Percentiles rank a stretch among this genome's conserved stretches.
These are phyloP conservation scores for Coemansia sp. DNA, from an alignment of 371 early-diverging fungal genomes.

Conservation along the genomic window DNA sequence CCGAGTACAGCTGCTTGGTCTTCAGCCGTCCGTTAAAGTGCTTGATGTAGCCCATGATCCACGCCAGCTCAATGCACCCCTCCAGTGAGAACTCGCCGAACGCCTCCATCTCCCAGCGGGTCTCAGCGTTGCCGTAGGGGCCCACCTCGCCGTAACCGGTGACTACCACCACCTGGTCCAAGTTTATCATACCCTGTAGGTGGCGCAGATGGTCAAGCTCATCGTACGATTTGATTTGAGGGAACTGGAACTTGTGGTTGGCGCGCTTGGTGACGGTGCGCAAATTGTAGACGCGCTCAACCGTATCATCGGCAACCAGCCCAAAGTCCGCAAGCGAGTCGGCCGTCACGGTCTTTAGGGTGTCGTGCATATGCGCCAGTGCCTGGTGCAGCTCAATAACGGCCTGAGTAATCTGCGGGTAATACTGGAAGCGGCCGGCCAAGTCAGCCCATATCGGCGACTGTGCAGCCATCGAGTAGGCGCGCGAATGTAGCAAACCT, in stretches of 20 bases:
- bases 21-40: slow-evolving; percentile 86
- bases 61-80: slow-evolving; percentile 96
- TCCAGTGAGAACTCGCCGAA: slow-evolving; percentile 92
- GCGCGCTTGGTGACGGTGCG: slow-evolving; percentile 75
- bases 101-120: slow-evolving; percentile 79
- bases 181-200: slow-evolving; percentile 85
- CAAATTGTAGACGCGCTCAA: slow-evolving; percentile 72
- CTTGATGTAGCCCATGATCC: slow-evolving; percentile 96
- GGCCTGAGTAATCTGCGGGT: slow-evolving; percentile 74
- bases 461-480: slow-evolving; percentile 73
- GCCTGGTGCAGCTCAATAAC: slow-evolving; percentile 68
- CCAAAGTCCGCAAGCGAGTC: slow-evolving; percentile 79
- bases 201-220: slow-evolving; percentile 67
- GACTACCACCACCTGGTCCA: slow-evolving; percentile 91
- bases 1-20: slow-evolving; percentile 71
- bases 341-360: slow-evolving; percentile 75
- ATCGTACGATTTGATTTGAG: slow-evolving; percentile 65
- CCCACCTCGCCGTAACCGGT: slow-evolving; percentile 96
- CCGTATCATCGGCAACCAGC: slow-evolving; percentile 68
- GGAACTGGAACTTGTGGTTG: slow-evolving; percentile 94
- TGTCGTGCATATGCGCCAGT: slow-evolving; percentile 75
- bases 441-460: slow-evolving; percentile 94
- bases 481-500: slow-evolving; percentile 84
- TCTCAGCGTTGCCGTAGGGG: slow-evolving; percentile 91
- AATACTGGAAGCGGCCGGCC: slow-evolving; percentile 83